These are phyloP conservation scores for Hypoxylon sp. DNA, from an alignment of 2,329 filamentous ascomycete species.

Conservation along the genomic window DNA sequence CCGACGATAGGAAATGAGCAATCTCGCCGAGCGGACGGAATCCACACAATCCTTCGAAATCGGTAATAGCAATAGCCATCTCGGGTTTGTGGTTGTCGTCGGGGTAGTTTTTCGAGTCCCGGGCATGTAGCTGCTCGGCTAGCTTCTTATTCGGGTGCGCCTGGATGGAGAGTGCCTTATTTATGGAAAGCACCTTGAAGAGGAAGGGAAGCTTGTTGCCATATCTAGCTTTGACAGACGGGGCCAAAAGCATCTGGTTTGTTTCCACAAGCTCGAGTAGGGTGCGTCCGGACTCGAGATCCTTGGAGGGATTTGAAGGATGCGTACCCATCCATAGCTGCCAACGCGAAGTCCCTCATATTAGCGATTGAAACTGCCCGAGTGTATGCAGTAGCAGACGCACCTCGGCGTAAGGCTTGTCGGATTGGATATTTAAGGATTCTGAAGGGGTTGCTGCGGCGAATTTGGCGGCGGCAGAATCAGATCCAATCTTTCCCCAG, in stretches of 20 bases:
- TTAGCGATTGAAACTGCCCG: slow-evolving; percentile 18
- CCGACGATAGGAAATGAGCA: slow-evolving; percentile 72
- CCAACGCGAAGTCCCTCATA: slow-evolving; percentile 11
- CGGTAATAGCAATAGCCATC: slow-evolving; percentile 97
- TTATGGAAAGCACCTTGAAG: slow-evolving; percentile 96
- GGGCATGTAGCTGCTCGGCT: slow-evolving; percentile 85
- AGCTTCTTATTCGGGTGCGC: slow-evolving; percentile 96
- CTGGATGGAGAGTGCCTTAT: slow-evolving; percentile 96
- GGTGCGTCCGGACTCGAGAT: slow-evolving; percentile 82
- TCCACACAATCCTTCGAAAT: slow-evolving; percentile 94
- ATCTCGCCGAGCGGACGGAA: slow-evolving; percentile 91
- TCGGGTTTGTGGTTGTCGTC: slow-evolving; percentile 99
- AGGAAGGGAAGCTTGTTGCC: slow-evolving; percentile 89
- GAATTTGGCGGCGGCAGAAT: slow-evolving; percentile 88
- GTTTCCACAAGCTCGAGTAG: slow-evolving; percentile 88
- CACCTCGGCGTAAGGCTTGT: slow-evolving; percentile 95
- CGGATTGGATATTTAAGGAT: slow-evolving; percentile 79
- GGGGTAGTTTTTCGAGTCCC: slow-evolving; percentile 92
- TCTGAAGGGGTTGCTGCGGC: slow-evolving; percentile 82
- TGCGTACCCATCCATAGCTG: slow-evolving; percentile 99
- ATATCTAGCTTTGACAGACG: slow-evolving; percentile 77
- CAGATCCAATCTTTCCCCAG: slow-evolving; percentile 92
- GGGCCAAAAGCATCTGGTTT: slow-evolving; percentile 83
- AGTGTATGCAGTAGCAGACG: slow-evolving; percentile 32
- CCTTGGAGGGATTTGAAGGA: slow-evolving; percentile 92